Evolutionary conservation across 164 flowering plant species (phyloP), one percentile per base, ranked within the genome.

Genomic region (Vitis riparia): DNA sequence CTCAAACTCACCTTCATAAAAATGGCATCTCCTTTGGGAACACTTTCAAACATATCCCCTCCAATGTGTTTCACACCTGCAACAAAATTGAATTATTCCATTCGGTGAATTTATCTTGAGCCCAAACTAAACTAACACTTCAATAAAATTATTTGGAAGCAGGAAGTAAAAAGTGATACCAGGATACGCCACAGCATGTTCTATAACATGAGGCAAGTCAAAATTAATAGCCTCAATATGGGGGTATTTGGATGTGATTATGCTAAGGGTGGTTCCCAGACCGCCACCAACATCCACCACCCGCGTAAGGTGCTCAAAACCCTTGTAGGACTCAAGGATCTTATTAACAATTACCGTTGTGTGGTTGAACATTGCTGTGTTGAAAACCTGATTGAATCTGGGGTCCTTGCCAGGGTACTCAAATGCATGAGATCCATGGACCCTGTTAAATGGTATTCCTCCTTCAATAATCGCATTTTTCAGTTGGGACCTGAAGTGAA

Each of bases 381-480:
- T 73, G 51, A 81, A 78, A 17, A 73, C 61, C 23, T 69, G 58
- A 5, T 69, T 66, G 58, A 73, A 69, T 44, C 71, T 56, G 3
- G 72, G 52, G 29, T 81, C 80, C 47, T 51, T 44, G 11, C 65
- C 62, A n/a, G 30, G 51, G 66, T 78, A 75, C 16, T 78, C 75
- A 66, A 77, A 79, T 11, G 69, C 63, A 16, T 73, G 67, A 51
- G 19, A 23, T 23, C 84, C 82, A 70, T 83, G 76, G 4, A 51
- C 77, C 63, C 61, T 78, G 60, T 83, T 50, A 44, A 83, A 83
- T 48, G 86, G 78, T n/a, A 75, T n/a, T 50, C 82, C 84, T 59
- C 86, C 86, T 71, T 81, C 81, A 0, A 81, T n/a, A 29, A 83
- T 59, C 10, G 81, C 78, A 27, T 75, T 76, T 73, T 81, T 79